Percentiles rank a stretch among this genome's conserved stretches.
Conservation (phyloP, 768 basidiomycete genomes). For the Favolaschia claudopus region DNA sequence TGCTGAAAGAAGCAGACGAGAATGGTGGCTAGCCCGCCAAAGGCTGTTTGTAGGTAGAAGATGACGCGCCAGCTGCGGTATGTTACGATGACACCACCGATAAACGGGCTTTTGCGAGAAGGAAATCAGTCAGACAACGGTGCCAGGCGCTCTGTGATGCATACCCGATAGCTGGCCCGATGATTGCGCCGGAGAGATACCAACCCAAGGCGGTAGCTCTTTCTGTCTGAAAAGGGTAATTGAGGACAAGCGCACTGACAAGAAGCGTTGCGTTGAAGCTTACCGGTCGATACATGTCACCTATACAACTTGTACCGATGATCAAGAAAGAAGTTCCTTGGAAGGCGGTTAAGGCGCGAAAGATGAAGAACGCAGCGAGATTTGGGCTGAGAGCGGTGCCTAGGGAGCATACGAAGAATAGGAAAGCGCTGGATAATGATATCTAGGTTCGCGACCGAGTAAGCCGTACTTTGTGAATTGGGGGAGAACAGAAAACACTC, state of each 20-base stretch:
- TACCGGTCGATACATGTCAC: constrained; percentile 28
- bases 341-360: constrained; percentile 26
- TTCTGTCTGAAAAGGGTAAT: constrained; percentile 8
- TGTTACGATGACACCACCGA: constrained; percentile 26
- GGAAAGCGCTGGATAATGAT: constrained; percentile 19
- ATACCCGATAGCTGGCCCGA: constrained; percentile 28
- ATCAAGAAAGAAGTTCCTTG: constrained; percentile 27
- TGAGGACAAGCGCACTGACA: background rate
- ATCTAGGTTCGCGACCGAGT: constrained; percentile 11
- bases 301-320: constrained; percentile 22
- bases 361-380: constrained; percentile 25
- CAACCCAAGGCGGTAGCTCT: constrained; percentile 25
- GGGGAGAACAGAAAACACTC: background rate
- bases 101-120: constrained; percentile 27
- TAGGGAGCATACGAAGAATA: constrained; percentile 25
- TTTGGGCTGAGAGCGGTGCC: constrained; percentile 28
- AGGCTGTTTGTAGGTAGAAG: constrained; percentile 25
- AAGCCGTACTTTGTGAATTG: background rate
- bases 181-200: constrained; percentile 25
- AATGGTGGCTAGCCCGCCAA: constrained; percentile 21
- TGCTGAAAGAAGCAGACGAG: constrained; percentile 25
- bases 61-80: constrained; percentile 26
- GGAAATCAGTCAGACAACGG: no score
- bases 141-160: no score
- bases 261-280: no score